Conservation (phyloP, 768 basidiomycete genomes). For the Trichaptum fuscoviolaceum region DNA sequence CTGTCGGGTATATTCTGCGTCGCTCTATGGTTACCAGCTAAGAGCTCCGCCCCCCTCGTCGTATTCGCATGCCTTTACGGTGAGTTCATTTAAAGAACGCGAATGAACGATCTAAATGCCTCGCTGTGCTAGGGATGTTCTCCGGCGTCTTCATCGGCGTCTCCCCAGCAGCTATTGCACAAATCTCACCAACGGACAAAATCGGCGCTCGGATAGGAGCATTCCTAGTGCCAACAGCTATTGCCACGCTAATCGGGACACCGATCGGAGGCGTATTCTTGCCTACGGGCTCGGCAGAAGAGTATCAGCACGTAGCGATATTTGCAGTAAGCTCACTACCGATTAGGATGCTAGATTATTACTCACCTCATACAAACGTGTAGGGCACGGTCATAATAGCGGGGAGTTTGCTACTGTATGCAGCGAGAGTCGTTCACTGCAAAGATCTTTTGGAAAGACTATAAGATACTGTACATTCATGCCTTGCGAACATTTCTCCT, state of each 20-base stretch:
- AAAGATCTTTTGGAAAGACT: not conserved
- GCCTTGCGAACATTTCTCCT: too few relatives aligned
- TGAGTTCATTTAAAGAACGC: not conserved
- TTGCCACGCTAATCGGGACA: conserved; percentile 17
- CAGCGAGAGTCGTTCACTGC: not conserved
- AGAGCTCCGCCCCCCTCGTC: conserved; percentile 18
- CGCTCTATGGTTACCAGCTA: conserved; percentile 21
- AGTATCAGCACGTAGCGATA: not conserved
- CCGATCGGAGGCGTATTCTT: conserved; percentile 22
- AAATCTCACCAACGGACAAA: conserved; percentile 21
- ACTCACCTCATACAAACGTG: too few relatives aligned
- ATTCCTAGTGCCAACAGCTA: conserved; percentile 21
- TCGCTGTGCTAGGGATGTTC: not conserved
- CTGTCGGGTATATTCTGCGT: conserved; percentile 20
- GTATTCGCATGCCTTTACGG: conserved; percentile 23
- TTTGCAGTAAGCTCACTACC: not conserved
- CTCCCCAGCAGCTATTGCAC: conserved; percentile 15
- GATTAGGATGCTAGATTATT: too few relatives aligned
- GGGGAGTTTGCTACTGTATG: not conserved
- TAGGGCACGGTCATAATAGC: not conserved
- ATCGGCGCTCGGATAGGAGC: conserved; percentile 23
- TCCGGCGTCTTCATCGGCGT: not conserved
- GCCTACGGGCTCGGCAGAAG: not conserved
- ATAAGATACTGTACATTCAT: too few relatives aligned
- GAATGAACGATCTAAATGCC: not conserved